Evolutionary conservation across 225 moss, liverwort and hornwort genomes (phyloP), one percentile per base, ranked within the genome.

Genomic region (Physcomitrium patens): DNA sequence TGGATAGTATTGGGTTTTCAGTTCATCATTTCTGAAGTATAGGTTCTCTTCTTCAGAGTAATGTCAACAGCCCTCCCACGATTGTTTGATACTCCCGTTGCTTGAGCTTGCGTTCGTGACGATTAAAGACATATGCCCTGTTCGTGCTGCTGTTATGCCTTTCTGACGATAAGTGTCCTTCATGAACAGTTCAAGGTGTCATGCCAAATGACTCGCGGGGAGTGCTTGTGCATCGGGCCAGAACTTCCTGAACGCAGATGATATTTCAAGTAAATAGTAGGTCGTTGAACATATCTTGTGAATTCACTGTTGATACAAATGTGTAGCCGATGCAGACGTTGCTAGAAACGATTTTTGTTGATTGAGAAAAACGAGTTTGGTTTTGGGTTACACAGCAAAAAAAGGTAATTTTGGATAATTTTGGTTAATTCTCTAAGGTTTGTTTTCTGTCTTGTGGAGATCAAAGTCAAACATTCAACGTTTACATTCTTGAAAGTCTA

Each of bases 181-280:
- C 69, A 26, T 65, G 9, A 65, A 12, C 51, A 82, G 65, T 74
- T 70, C 12, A 37, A 61, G 65, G 70, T 57, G 74, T 37, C 7
- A 7, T 65, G 50, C 10, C 19, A 42, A 22, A 31, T 54, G 17
- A 46, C 8, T 37, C 10, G 46, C 41, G 70, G 49, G 13, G 65
- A 74, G 60, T 73, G 69, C 72, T 55, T 53, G 64, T 37, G 51
- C 27, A 77, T 44, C 13, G 49, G 71, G 68, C 72, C 58, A 70
- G 59, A 65, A 28, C 78, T 68, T 46, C 7, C 43, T 70, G 54
- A 70, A 18, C 70, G 65, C 74, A 60, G 82, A 74, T 74, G 17
- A 60, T 65, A 75, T 55, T 42, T 28, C 42, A 66, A 71, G 73
- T 69, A 37, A 45, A n/a, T 23, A 60, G 41, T 69, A 60, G 23